These are phyloP conservation scores for Fusarium neocosmosporiellum DNA, from an alignment of 2,329 filamentous ascomycete species.

Conservation along the genomic window DNA sequence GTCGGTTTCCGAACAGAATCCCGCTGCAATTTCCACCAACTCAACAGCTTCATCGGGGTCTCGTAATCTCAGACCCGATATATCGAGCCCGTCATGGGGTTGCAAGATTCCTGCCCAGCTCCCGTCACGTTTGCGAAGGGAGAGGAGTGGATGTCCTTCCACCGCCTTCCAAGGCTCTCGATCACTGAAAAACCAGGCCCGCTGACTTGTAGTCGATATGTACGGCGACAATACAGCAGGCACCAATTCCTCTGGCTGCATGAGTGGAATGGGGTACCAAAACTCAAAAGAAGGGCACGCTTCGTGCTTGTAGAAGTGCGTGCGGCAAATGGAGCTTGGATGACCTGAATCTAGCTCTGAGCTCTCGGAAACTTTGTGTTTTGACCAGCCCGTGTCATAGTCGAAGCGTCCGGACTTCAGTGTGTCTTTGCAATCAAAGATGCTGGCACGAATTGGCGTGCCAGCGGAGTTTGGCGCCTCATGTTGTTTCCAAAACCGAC, in stretches of 20 bases:
- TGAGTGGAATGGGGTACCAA: background rate
- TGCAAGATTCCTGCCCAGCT: too few relatives aligned
- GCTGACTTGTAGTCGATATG: background rate
- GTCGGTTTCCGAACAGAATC: too few relatives aligned
- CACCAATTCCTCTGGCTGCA: background rate
- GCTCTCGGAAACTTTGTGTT: background rate
- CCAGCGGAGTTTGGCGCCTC: background rate
- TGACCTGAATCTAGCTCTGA: background rate
- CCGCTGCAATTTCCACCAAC: too few relatives aligned
- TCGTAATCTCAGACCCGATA: too few relatives aligned
- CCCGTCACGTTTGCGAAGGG: too few relatives aligned
- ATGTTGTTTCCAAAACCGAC: background rate
- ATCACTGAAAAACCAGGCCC: background rate
- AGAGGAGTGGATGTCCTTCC: too few relatives aligned
- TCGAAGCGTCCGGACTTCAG: background rate
- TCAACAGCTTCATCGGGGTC: too few relatives aligned
- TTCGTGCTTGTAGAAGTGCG: background rate
- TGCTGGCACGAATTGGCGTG: background rate
- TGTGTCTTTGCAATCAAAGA: background rate
- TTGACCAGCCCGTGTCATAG: background rate
- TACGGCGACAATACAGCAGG: background rate
- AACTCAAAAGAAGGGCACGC: background rate
- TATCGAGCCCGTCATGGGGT: too few relatives aligned
- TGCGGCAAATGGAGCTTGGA: background rate
- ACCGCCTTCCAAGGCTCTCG: background rate